Base-by-base conservation (phyloP, 805 yeast species). In the Torulaspora delbrueckii region DNA sequence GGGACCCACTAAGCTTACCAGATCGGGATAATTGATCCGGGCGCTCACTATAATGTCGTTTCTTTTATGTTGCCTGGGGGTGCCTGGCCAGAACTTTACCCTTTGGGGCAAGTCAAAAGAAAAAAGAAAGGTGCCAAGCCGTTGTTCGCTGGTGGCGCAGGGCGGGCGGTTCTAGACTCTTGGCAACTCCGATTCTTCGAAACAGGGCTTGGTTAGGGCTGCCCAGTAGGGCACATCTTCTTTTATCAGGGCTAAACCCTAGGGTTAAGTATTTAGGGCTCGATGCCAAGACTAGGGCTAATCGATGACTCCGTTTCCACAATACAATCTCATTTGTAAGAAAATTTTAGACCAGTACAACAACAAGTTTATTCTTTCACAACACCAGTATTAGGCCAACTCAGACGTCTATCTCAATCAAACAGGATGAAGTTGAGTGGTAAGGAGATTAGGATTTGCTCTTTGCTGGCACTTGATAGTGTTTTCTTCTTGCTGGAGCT, bases 401-500 rank as follows among this genome's bases (percentile, higher is more conserved):
- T 19, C 22, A 19, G 2, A 16, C 2, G 22, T 5, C 22, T 19
- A 4, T 19, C 6, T 13, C 10, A 14, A 16, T 18, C 16, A 13
- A 14, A 2, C 34, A 31, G 5, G 33, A 45, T 45, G 48, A 45
- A 45, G 45, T 46, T 51, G 13, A 49, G 53, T 43, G 71, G 75
- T 34, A 86, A 86, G 60, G 93, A 87, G 62, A 58, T 81, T 22
- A 76, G 93, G 53, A 89, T 91, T 57, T 64, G 79, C 14, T 65
- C 91, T 10, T 74, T 91, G 47, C 72, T 91, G 64, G 77, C 68
- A 38, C 70, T 91, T 28, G 98, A 93, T 65, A 78, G 93, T 3
- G 62, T 77, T 1, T 91, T 91, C 71, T 91, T 93, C 75, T 71
- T 93, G 28, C 57, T 91, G 50, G 99, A 91, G 65, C 81, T 89